Percentiles rank a stretch among this genome's conserved stretches.
phyloP scores from a whole-genome alignment of 768 basidiomycete genomes.

The Termitomyces titanicus region DNA sequence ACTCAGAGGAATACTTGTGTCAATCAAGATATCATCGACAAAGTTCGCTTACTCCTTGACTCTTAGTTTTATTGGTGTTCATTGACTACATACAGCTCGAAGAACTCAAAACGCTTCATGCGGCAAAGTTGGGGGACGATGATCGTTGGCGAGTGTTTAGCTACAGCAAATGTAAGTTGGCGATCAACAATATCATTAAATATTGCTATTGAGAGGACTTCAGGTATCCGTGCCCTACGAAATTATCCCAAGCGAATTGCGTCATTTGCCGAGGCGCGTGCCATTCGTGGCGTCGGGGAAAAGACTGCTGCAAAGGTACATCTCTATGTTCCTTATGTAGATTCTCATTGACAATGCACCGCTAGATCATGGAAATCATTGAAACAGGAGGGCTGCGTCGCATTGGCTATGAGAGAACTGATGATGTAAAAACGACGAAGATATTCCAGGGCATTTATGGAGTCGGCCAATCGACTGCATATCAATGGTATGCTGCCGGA shows the following conservation, averaged over 20 bases:
- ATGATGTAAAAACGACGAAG: slow-evolving; percentile 51
- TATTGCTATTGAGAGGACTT: background rate
- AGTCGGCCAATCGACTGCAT: slow-evolving; percentile 69
- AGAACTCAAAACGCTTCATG: slow-evolving; percentile 64
- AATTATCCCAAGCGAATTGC: slow-evolving; percentile 55
- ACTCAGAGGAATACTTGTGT: slow-evolving; percentile 32
- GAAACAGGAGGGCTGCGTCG: slow-evolving; percentile 69
- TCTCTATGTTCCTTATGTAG: background rate
- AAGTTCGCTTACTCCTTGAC: slow-evolving; percentile 36
- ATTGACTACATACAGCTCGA: slow-evolving; percentile 42
- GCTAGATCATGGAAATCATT: slow-evolving; percentile 78
- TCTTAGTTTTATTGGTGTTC: background rate
- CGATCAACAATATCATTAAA: background rate
- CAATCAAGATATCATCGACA: slow-evolving; percentile 75
- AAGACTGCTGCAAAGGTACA: slow-evolving; percentile 75
- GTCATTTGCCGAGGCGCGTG: slow-evolving; percentile 53
- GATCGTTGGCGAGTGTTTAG: slow-evolving; percentile 66
- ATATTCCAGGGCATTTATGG: slow-evolving; percentile 83
- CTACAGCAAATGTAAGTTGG: slow-evolving; percentile 57
- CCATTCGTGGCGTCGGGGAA: slow-evolving; percentile 60
- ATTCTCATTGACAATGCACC: background rate
- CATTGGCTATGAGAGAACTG: slow-evolving; percentile 63
- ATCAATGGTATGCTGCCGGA: slow-evolving; percentile 71
- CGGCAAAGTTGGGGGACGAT: slow-evolving; percentile 53
- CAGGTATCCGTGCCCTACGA: slow-evolving; percentile 59